Evolutionary conservation across 495 filamentous ascomycete genomes (phyloP).

Genomic region (Hypoxylon cercidicola): DNA sequence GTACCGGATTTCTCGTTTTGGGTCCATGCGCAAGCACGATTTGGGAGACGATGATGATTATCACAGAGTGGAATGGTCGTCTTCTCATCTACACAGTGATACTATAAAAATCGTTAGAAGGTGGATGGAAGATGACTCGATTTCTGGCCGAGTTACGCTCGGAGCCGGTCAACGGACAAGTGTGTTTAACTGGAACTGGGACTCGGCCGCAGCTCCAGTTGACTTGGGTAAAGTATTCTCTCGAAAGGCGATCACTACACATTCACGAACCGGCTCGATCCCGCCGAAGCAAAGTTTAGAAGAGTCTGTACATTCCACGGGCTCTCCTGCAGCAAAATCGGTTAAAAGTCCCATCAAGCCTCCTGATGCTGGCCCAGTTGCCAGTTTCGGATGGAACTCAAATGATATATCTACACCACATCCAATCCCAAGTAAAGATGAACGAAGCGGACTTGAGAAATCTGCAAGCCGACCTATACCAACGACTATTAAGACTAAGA

Average conservation of each 20-base stretch:
- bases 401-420: constrained; percentile 2
- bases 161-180: constrained; percentile 53
- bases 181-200: constrained; percentile 68
- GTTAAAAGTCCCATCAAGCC: constrained; percentile 33
- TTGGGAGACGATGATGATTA: constrained; percentile 67
- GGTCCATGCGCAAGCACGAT: constrained; percentile 65
- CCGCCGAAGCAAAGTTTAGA: constrained; percentile 11
- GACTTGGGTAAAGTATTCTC: constrained; percentile 58
- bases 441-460: not conserved
- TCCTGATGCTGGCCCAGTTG: constrained; percentile 2
- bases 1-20: constrained; percentile 69
- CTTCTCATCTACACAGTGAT: constrained; percentile 61
- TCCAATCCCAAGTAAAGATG: not conserved
- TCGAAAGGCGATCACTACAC: constrained; percentile 33
- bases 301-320: constrained; percentile 4
- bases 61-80: constrained; percentile 63
- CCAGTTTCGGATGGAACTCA: constrained; percentile 38
- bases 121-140: constrained; percentile 70
- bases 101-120: constrained; percentile 65
- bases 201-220: constrained; percentile 58
- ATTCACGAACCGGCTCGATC: constrained; percentile 36
- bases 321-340: constrained; percentile 9
- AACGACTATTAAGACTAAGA: not conserved
- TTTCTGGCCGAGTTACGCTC: constrained; percentile 59
- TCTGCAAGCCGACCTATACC: constrained; percentile 5